Conservation (phyloP, 73 alveolate species). For the Paramecium primaurelia region DNA sequence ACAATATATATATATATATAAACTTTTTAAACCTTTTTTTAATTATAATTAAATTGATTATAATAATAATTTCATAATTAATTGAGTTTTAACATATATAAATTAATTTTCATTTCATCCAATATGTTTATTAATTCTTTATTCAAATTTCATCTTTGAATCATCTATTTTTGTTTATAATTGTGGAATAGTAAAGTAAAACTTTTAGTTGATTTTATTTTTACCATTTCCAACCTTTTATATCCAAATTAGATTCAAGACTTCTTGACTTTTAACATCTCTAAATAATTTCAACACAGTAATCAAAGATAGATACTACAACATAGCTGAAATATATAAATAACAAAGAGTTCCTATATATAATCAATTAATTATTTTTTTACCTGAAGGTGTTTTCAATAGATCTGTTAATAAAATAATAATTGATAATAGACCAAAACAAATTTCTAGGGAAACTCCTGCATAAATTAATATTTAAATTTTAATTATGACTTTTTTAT, state of each 20-base stretch:
- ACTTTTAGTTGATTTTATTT: neutral
- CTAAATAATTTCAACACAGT: neutral
- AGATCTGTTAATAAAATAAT: neutral
- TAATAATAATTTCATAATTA: too few relatives aligned
- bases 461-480: neutral
- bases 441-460: constrained; percentile 2
- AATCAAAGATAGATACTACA: neutral
- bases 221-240: constrained; percentile 3
- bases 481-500: neutral
- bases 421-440: neutral
- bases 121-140: neutral
- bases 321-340: neutral
- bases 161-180: neutral
- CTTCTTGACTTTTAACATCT: constrained; percentile 28
- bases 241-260: constrained; percentile 33
- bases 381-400: neutral
- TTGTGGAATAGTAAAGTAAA: neutral
- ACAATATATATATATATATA: too few relatives aligned
- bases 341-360: neutral
- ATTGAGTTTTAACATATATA: neutral
- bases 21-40: too few relatives aligned
- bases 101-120: neutral
- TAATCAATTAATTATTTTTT: neutral
- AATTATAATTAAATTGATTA: too few relatives aligned
- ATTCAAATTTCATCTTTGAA: constrained; percentile 28